phyloP scores from a whole-genome alignment of 768 basidiomycete species.

The Sarcomyxa edulis region DNA sequence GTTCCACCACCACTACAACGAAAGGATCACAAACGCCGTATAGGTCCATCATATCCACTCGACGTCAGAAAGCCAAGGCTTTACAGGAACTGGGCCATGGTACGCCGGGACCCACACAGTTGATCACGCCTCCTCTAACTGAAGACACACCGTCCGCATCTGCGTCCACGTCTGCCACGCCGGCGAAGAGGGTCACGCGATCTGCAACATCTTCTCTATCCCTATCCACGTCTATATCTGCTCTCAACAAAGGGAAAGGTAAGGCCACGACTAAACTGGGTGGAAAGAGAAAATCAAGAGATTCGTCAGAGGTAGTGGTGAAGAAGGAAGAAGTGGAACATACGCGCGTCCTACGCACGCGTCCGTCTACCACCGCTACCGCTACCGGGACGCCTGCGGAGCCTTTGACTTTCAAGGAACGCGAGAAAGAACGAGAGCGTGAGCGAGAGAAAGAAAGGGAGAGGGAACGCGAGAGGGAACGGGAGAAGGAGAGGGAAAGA shows the following conservation, averaged over 20 bases:
- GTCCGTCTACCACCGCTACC: too few species aligned
- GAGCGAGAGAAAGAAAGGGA: too few species aligned
- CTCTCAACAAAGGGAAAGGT: conserved; percentile 6
- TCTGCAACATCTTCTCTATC: conserved; percentile 13
- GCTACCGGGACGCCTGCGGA: too few species aligned
- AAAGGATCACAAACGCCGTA: conserved; percentile 33
- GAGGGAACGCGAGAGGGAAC: too few species aligned
- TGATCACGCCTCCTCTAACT: conserved; percentile 44
- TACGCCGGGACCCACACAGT: conserved; percentile 12
- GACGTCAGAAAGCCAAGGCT: conserved; percentile 41
- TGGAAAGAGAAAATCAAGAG: conserved; percentile 25
- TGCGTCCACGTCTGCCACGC: conserved; percentile 19
- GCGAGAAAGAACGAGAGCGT: too few species aligned
- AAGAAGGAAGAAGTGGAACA: conserved; percentile 49
- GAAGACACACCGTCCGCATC: conserved; percentile 35
- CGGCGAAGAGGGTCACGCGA: conserved; percentile 20
- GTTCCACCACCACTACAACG: too few species aligned
- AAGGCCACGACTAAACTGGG: conserved; percentile 24
- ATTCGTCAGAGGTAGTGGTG: too few species aligned
- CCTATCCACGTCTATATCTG: conserved; percentile 5
- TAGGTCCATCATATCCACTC: conserved; percentile 56
- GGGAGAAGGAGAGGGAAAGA: too few species aligned
- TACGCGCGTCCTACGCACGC: conserved; percentile 43
- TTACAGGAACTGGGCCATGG: conserved; percentile 7
- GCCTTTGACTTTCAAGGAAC: too few species aligned